Evolutionary conservation across 2,329 filamentous ascomycete species (phyloP).

Genomic region (Aspergillus awamori): DNA sequence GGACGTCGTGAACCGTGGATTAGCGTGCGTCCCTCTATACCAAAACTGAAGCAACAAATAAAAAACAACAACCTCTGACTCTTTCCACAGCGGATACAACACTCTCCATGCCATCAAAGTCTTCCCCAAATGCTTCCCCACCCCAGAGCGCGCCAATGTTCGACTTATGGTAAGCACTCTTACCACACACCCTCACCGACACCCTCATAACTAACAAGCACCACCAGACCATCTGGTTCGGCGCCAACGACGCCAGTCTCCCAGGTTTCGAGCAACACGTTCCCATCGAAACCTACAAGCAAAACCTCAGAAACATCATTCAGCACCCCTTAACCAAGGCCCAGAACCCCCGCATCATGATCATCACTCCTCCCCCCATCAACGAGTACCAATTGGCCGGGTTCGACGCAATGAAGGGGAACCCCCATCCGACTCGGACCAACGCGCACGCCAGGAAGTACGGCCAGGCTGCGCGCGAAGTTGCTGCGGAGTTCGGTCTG

Average conservation of each 20-base stretch:
- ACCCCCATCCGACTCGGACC: constrained; percentile 56
- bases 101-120: constrained; percentile 72
- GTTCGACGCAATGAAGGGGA: constrained; percentile 54
- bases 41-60: constrained; percentile 5
- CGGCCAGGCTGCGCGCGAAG: constrained; percentile 65
- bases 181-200: not conserved
- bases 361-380: constrained; percentile 77
- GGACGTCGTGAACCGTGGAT: constrained; percentile 86
- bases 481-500: constrained; percentile 59
- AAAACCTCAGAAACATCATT: constrained; percentile 72
- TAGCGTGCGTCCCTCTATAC: constrained; percentile 54
- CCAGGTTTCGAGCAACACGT: constrained; percentile 73
- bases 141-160: constrained; percentile 57
- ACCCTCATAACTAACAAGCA: constrained; percentile 7
- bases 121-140: constrained; percentile 70
- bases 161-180: constrained; percentile 43
- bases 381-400: constrained; percentile 70
- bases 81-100: constrained; percentile 69
- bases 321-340: constrained; percentile 69
- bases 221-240: constrained; percentile 73
- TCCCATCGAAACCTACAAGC: constrained; percentile 71
- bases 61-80: constrained; percentile 6
- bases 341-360: constrained; percentile 74
- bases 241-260: constrained; percentile 85
- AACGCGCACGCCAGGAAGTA: constrained; percentile 65